Evolutionary conservation across 2,329 filamentous ascomycete species (phyloP).

Genomic region (Emmonsiellopsis sp.): DNA sequence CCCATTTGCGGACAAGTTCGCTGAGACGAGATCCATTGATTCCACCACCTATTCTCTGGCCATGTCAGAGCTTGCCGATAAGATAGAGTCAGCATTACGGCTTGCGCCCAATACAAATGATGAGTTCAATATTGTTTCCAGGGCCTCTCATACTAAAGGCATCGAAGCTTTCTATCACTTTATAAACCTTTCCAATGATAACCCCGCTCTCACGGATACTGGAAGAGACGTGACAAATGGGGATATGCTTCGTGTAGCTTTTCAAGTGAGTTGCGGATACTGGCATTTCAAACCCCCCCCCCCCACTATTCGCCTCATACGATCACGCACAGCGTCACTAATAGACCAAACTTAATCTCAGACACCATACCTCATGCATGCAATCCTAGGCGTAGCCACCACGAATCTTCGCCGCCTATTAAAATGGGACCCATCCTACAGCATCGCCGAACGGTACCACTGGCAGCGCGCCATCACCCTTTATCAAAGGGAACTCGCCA

Average conservation of each 20-base stretch:
- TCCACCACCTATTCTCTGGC: constrained; percentile 5
- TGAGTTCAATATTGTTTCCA: constrained; percentile 2
- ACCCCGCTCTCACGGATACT: constrained; percentile 10
- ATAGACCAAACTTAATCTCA: constrained; percentile 8
- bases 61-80: constrained; percentile 7
- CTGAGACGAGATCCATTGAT: not conserved
- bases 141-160: constrained; percentile 1
- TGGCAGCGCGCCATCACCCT: constrained; percentile 29
- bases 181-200: constrained; percentile 12
- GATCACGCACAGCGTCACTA: too few species aligned
- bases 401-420: constrained; percentile 22
- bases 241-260: constrained; percentile 22
- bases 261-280: constrained; percentile 17
- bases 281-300: not conserved
- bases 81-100: constrained; percentile 18
- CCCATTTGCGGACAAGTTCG: constrained; percentile 8
- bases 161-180: constrained; percentile 24
- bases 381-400: constrained; percentile 24
- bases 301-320: not conserved
- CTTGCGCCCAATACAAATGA: constrained; percentile 2
- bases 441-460: constrained; percentile 25
- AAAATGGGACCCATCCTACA: constrained; percentile 19
- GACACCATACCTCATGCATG: constrained; percentile 31
- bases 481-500: constrained; percentile 25
- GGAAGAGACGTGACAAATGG: constrained; percentile 14